Evolutionary conservation across 2,329 filamentous ascomycete species (phyloP).

Genomic region (Phaeosphaeria sp.): DNA sequence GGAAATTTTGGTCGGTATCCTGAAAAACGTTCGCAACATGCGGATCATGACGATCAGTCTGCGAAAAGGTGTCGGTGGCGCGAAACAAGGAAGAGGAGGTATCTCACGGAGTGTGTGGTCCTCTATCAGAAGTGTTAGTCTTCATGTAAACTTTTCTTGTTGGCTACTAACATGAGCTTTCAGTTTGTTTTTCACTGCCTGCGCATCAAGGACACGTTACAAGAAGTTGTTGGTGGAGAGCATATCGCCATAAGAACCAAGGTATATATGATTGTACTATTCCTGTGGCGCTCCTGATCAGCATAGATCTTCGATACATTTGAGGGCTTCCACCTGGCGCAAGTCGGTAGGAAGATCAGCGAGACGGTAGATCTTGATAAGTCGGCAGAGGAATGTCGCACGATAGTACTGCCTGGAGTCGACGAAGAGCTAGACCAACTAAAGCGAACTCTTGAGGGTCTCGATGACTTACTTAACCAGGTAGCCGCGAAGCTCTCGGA

Average conservation of each 20-base stretch:
- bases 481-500: conserved; percentile 69
- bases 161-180: conserved; percentile 9
- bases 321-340: conserved; percentile 64
- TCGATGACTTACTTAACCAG: conserved; percentile 74
- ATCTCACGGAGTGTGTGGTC: conserved; percentile 75
- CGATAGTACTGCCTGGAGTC: conserved; percentile 74
- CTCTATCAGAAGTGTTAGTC: conserved; percentile 63
- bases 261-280: conserved; percentile 43
- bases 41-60: conserved; percentile 71
- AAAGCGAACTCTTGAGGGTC: conserved; percentile 77
- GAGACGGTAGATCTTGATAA: conserved; percentile 78
- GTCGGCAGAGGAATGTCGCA: conserved; percentile 73
- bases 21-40: conserved; percentile 80
- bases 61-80: conserved; percentile 74
- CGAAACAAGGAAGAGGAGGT: conserved; percentile 56
- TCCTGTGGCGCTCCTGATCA: neutral
- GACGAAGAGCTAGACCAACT: conserved; percentile 77
- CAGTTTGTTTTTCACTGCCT: conserved; percentile 75
- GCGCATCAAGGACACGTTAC: conserved; percentile 70
- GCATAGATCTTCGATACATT: conserved; percentile 65
- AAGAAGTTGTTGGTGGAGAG: conserved; percentile 62
- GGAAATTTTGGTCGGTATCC: conserved; percentile 62
- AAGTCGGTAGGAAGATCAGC: conserved; percentile 73
- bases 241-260: conserved; percentile 61
- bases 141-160: neutral